Evolutionary conservation across 768 basidiomycete genomes (phyloP).

Genomic region (Gymnopilus dilepis): DNA sequence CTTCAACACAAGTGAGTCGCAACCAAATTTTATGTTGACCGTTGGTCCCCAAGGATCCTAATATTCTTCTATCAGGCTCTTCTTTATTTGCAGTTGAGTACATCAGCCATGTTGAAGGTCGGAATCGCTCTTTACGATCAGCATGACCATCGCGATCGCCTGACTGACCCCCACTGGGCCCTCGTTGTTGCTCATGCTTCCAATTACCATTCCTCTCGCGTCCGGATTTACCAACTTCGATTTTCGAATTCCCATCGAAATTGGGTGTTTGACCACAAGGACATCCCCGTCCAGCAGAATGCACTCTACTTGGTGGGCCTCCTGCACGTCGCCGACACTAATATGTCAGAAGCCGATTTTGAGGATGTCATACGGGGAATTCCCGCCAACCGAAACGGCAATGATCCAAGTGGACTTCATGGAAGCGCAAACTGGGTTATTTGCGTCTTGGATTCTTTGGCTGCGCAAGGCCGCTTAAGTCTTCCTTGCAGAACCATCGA

Average conservation of each 20-base stretch:
- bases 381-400: not conserved
- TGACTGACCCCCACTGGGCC: slow-evolving; percentile 12
- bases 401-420: slow-evolving; percentile 14
- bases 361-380: not conserved
- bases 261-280: not conserved
- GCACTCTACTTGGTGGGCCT: slow-evolving; percentile 7
- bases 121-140: slow-evolving; percentile 15
- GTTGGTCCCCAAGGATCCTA: not conserved
- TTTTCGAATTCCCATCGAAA: not conserved
- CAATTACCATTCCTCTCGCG: not conserved
- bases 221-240: slow-evolving; percentile 4
- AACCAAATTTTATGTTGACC: not conserved
- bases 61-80: not conserved
- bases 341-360: not conserved
- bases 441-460: slow-evolving; percentile 9
- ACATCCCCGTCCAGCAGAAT: not conserved
- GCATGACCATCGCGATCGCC: not conserved
- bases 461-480: not conserved
- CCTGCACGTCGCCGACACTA: slow-evolving; percentile 2
- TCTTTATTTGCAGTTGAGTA: too few species aligned
- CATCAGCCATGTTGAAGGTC: slow-evolving; percentile 7
- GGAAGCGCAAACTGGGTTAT: slow-evolving; percentile 12
- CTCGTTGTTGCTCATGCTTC: slow-evolving; percentile 12
- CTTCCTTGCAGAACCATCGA: not conserved
- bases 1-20: not conserved